Percentiles rank a stretch among this genome's conserved stretches.
Conservation (phyloP, 2,329 filamentous ascomycete genomes). For the Phoma sp. region DNA sequence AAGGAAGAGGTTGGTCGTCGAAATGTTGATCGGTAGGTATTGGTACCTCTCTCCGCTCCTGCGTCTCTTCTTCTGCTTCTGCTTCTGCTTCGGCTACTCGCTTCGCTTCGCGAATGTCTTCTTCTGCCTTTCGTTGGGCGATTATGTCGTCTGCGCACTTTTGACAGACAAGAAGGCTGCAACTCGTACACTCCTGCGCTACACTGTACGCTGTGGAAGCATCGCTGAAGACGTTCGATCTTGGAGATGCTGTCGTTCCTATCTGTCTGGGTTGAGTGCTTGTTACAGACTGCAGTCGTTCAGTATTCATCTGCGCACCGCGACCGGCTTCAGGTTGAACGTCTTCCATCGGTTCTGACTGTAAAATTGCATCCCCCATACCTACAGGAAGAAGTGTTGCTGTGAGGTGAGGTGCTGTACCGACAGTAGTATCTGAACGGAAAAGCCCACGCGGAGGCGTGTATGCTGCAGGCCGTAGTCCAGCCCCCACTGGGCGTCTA, state of each 20-base stretch:
- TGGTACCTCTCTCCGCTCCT: neutral
- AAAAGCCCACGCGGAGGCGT: conserved; percentile 17
- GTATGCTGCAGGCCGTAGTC: conserved; percentile 8
- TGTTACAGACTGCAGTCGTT: neutral
- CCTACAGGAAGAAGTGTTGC: neutral
- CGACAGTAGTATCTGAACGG: conserved; percentile 10
- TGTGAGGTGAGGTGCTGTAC: conserved; percentile 8
- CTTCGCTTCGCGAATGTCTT: neutral
- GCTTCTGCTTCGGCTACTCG: neutral
- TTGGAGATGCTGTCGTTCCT: neutral
- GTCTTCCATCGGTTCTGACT: neutral
- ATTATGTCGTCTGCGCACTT: conserved; percentile 24
- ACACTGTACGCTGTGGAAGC: conserved; percentile 23
- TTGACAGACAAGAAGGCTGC: conserved; percentile 33
- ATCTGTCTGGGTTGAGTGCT: neutral
- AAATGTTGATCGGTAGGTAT: neutral
- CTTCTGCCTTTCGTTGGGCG: conserved; percentile 1
- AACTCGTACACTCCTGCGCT: conserved; percentile 33
- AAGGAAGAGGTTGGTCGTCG: too few relatives aligned
- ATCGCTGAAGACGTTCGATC: neutral
- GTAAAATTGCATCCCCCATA: neutral
- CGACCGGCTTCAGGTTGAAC: neutral
- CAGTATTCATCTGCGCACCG: neutral
- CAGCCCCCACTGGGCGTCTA: neutral
- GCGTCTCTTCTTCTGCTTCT: neutral